These are phyloP conservation scores for Chrysochromulina parva DNA, from an alignment of 78 protist species.

Conservation along the genomic window DNA sequence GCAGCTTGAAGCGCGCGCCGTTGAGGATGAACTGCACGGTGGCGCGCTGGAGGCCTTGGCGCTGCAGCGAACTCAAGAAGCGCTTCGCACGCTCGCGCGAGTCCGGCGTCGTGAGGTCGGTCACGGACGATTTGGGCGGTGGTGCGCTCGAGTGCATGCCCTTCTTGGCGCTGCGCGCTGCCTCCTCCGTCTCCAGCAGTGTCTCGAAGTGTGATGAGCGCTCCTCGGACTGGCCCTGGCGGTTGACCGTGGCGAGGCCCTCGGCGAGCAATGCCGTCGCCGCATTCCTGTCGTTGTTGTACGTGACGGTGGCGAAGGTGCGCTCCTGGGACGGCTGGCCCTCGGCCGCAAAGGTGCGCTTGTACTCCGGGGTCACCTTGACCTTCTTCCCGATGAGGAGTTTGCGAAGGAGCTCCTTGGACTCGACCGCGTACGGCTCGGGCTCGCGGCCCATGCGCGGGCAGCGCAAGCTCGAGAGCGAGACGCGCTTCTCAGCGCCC, in stretches of 20 bases:
- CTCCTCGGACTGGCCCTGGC: not conserved
- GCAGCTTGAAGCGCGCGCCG: slow-evolving; percentile 50
- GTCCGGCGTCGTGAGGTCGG: not conserved
- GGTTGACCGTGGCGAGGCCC: slow-evolving; percentile 44
- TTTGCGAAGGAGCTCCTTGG: slow-evolving; percentile 52
- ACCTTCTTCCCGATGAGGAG: slow-evolving; percentile 45
- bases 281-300: not conserved
- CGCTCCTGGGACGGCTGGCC: not conserved
- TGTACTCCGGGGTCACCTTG: slow-evolving; percentile 9
- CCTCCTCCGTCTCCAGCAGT: slow-evolving; percentile 22
- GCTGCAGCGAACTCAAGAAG: slow-evolving; percentile 38
- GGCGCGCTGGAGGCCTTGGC: slow-evolving; percentile 16
- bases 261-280: not conserved
- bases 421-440: slow-evolving; percentile 46
- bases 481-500: not conserved
- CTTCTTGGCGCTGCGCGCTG: not conserved
- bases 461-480: not conserved
- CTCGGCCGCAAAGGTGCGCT: not conserved
- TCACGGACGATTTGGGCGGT: not conserved
- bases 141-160: slow-evolving; percentile 1
- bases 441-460: slow-evolving; percentile 26
- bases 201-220: not conserved
- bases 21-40: slow-evolving; percentile 32
- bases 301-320: slow-evolving; percentile 12
- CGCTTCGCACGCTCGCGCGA: slow-evolving; percentile 21